Evolutionary conservation across 2,329 filamentous ascomycete genomes (phyloP).

Genomic region (Cladophialophora psammophila): DNA sequence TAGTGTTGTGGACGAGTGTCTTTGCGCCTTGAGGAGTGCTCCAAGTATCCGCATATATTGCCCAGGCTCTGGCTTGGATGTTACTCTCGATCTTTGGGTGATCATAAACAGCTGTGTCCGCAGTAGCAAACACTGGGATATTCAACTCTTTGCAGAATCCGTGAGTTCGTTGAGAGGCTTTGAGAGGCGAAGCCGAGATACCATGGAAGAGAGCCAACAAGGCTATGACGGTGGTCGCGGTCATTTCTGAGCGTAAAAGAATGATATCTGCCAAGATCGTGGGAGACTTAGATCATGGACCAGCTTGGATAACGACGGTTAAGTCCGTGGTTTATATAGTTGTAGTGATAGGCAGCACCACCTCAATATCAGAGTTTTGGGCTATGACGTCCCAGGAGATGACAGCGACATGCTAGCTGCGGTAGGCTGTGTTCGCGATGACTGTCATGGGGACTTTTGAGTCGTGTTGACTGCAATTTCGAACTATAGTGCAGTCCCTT

Average conservation of each 20-base stretch:
- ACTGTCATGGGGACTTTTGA: not conserved
- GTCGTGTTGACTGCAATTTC: not conserved
- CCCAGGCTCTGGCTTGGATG: constrained; percentile 32
- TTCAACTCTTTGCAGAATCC: constrained; percentile 32
- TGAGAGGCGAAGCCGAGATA: not conserved
- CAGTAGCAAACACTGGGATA: constrained; percentile 29
- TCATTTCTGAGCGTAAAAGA: not conserved
- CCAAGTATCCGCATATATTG: constrained; percentile 34
- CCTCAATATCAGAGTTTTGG: not conserved
- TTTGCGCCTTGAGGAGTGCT: constrained; percentile 16
- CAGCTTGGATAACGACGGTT: not conserved
- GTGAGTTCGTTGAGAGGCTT: not conserved
- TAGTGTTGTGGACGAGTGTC: constrained; percentile 35
- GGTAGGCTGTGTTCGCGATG: not conserved
- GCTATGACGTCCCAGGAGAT: not conserved
- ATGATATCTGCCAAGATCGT: not conserved
- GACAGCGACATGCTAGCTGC: not conserved
- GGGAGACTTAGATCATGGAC: not conserved
- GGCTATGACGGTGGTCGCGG: not conserved
- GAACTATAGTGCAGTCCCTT: not conserved
- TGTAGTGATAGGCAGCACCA: not conserved
- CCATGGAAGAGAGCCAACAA: not conserved
- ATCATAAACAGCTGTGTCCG: constrained; percentile 27
- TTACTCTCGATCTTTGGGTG: constrained; percentile 32
- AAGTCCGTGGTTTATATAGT: not conserved